These are phyloP conservation scores for Dothiorella sarmentorum DNA, from an alignment of 2,329 filamentous ascomycete genomes.

Conservation along the genomic window DNA sequence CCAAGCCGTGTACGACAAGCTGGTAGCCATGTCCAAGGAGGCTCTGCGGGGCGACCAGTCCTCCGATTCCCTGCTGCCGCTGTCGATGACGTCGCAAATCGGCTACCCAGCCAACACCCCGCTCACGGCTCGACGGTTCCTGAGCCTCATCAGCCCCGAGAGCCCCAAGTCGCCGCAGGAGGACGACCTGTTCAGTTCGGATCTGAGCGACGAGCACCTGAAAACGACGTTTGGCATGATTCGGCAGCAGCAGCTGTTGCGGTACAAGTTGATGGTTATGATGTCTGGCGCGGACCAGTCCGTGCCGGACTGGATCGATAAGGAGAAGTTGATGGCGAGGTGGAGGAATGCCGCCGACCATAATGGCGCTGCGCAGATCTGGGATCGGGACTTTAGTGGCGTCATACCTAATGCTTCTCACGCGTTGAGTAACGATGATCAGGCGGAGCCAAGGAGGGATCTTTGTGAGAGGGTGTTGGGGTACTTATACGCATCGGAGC, in stretches of 20 bases:
- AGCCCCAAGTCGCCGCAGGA: constrained; percentile 22
- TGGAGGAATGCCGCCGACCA: constrained; percentile 42
- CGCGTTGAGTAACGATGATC: constrained; percentile 48
- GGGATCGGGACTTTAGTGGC: constrained; percentile 49
- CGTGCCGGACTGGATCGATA: constrained; percentile 44
- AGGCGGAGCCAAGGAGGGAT: constrained; percentile 38
- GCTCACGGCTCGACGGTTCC: constrained; percentile 22
- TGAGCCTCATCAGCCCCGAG: constrained; percentile 24
- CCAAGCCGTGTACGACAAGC: constrained; percentile 19
- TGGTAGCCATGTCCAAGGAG: constrained; percentile 27
- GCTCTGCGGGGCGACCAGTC: constrained; percentile 20
- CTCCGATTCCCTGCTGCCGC: constrained; percentile 33
- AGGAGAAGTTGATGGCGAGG: constrained; percentile 40
- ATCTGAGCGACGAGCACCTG: constrained; percentile 30
- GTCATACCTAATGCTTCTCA: constrained; percentile 49
- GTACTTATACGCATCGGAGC: background rate
- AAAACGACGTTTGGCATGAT: constrained; percentile 35
- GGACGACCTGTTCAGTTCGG: constrained; percentile 26
- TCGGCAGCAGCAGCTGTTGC: constrained; percentile 20
- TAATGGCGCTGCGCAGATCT: constrained; percentile 33
- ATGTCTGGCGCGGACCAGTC: constrained; percentile 48
- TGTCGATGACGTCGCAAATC: constrained; percentile 30
- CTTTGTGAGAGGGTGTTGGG: constrained; percentile 22
- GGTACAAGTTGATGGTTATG: constrained; percentile 36
- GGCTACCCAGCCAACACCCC: constrained; percentile 28